These are phyloP conservation scores for Clitoria ternatea DNA, from an alignment of 306 rosid genomes.

Conservation along the genomic window DNA sequence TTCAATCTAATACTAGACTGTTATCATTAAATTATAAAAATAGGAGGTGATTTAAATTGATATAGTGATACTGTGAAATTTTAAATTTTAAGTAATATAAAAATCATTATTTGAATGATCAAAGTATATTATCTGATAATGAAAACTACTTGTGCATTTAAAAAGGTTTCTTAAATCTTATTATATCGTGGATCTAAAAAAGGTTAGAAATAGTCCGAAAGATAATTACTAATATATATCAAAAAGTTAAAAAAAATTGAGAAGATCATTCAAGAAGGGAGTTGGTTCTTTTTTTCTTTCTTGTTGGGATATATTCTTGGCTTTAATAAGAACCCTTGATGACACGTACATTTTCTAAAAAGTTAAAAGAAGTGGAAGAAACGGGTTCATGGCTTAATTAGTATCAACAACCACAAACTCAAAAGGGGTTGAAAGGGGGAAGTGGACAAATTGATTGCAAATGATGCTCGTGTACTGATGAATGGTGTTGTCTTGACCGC, in stretches of 20 bases:
- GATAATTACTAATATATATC: no score
- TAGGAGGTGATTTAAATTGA: no score
- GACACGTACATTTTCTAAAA: background rate
- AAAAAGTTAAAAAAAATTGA: background rate
- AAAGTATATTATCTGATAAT: no score
- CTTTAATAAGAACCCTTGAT: background rate
- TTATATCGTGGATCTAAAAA: no score
- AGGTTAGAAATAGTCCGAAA: no score
- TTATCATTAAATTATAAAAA: no score
- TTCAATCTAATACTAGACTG: no score
- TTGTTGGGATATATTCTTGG: background rate
- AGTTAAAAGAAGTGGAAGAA: background rate
- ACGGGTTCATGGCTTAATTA: background rate
- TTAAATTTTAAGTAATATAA: no score
- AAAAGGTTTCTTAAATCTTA: no score
- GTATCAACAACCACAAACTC: background rate
- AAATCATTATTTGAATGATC: no score
- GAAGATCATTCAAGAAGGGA: background rate
- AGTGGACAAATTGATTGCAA: background rate
- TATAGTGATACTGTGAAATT: no score
- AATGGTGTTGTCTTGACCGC: background rate
- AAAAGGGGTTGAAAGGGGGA: background rate
- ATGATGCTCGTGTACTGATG: background rate
- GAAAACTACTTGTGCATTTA: no score
- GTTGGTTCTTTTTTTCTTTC: background rate